A percentile compares a stretch with the other conserved stretches of the same genome.
These are phyloP conservation scores for Spatholobus suberectus DNA, from an alignment of 306 rosid genomes.

Conservation along the genomic window DNA sequence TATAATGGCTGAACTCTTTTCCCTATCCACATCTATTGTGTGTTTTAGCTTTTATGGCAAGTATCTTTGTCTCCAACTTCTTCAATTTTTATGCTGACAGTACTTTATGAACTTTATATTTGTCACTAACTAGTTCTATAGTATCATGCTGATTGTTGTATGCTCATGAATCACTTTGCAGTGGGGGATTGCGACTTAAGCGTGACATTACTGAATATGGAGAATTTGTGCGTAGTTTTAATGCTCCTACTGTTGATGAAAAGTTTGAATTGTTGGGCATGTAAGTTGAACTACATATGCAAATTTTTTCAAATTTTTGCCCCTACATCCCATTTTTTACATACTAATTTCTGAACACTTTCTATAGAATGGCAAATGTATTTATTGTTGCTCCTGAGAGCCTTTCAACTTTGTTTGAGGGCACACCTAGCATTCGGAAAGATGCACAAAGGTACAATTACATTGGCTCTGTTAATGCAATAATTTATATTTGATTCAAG, in stretches of 20 bases:
- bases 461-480: background rate
- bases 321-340: background rate
- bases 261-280: constrained; percentile 96
- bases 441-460: constrained; percentile 84
- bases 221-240: constrained; percentile 95
- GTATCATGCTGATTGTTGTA: constrained; percentile 35
- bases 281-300: constrained; percentile 63
- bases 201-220: constrained; percentile 99
- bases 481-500: background rate
- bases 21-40: background rate
- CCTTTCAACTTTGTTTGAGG: constrained; percentile 89
- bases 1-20: constrained; percentile 1
- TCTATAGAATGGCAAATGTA: constrained; percentile 92
- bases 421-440: constrained; percentile 97
- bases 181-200: constrained; percentile 96
- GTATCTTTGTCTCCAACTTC: constrained; percentile 17
- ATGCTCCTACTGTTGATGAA: constrained; percentile 88
- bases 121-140: constrained; percentile 3
- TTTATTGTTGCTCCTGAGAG: constrained; percentile 99
- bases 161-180: constrained; percentile 42
- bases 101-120: constrained; percentile 22
- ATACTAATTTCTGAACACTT: constrained; percentile 43
- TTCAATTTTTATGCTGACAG: background rate
- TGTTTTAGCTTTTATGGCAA: constrained; percentile 17
- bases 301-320: background rate